Percentiles rank a stretch among this genome's conserved stretches.
These are phyloP conservation scores for Dryas drummondii DNA, from an alignment of 306 rosid genomes.

Conservation along the genomic window DNA sequence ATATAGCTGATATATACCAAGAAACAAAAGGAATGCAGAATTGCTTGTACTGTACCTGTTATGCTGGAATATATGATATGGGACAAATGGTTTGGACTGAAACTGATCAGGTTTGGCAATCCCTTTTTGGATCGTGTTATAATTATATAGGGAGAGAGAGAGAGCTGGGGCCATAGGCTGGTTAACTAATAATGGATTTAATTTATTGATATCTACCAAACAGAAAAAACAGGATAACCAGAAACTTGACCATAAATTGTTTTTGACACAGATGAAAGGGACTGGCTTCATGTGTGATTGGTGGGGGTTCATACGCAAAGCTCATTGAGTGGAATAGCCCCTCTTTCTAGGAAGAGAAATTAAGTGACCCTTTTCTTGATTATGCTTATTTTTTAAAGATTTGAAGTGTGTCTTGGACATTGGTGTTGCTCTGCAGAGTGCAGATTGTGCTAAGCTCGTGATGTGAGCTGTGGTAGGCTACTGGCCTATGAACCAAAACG, in stretches of 20 bases:
- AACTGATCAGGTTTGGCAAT: not conserved
- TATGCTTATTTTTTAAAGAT: too few relatives aligned
- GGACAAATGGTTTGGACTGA: not conserved
- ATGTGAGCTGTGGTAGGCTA: conserved; percentile 30
- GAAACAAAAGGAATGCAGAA: not conserved
- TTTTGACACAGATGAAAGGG: conserved; percentile 25
- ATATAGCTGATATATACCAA: not conserved
- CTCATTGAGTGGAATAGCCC: conserved; percentile 8
- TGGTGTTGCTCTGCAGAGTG: not conserved
- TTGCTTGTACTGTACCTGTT: not conserved
- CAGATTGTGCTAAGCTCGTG: not conserved
- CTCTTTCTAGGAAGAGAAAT: not conserved
- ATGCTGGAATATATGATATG: not conserved
- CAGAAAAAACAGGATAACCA: not conserved
- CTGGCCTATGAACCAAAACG: conserved; percentile 30
- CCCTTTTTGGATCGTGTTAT: conserved; percentile 8
- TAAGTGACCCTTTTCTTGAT: not conserved
- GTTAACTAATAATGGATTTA: too few relatives aligned
- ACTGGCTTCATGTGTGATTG: conserved; percentile 22
- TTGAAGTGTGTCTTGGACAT: not conserved
- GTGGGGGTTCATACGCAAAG: conserved; percentile 2
- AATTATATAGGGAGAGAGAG: conserved; percentile 35
- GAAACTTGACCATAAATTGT: conserved; percentile 1
- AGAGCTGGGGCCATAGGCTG: not conserved
- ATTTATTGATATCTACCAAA: not conserved